Percentiles rank a stretch among this genome's conserved stretches.
phyloP scores from a whole-genome alignment of 1,284 basidiomycete species.

The Tilletia horrida region DNA sequence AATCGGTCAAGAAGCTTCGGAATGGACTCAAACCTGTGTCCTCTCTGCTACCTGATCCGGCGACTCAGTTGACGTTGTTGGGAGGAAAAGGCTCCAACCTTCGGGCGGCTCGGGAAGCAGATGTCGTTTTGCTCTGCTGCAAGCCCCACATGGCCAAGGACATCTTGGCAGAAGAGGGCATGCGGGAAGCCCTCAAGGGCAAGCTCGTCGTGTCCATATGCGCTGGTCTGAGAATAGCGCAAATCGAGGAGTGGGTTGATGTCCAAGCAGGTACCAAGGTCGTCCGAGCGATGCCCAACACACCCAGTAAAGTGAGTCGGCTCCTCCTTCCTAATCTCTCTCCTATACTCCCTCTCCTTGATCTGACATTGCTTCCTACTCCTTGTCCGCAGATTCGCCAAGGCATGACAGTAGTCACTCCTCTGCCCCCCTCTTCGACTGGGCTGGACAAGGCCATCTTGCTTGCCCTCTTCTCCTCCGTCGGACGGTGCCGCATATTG shows the following conservation, averaged over 20 bases:
- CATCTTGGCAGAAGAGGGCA: slow-evolving; percentile 75
- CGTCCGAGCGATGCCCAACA: slow-evolving; percentile 97
- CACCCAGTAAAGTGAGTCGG: slow-evolving; percentile 78
- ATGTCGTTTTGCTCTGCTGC: slow-evolving; percentile 68
- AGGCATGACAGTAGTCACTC: slow-evolving; percentile 53
- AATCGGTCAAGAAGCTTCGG: slow-evolving; percentile 71
- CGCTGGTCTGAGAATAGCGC: slow-evolving; percentile 84
- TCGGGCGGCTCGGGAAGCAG: slow-evolving; percentile 67
- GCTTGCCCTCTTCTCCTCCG: slow-evolving; percentile 47
- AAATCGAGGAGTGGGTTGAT: slow-evolving; percentile 72
- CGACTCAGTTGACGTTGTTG: slow-evolving; percentile 6
- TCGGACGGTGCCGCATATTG: slow-evolving; percentile 47
- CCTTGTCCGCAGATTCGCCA: slow-evolving; percentile 40
- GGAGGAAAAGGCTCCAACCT: slow-evolving; percentile 63
- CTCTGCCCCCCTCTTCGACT: slow-evolving; percentile 30
- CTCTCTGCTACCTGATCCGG: slow-evolving; percentile 11
- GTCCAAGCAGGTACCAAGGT: slow-evolving; percentile 68
- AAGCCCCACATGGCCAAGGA: slow-evolving; percentile 84
- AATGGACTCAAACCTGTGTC: slow-evolving; percentile 45
- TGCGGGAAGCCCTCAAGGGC: slow-evolving; percentile 76
- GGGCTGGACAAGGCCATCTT: slow-evolving; percentile 39
- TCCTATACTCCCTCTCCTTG: not conserved
- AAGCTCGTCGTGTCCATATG: slow-evolving; percentile 95
- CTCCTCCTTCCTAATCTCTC: slow-evolving; percentile 10
- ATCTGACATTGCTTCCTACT: not conserved